phyloP scores from a whole-genome alignment of 768 basidiomycete species.

The Jaapia argillacea region DNA sequence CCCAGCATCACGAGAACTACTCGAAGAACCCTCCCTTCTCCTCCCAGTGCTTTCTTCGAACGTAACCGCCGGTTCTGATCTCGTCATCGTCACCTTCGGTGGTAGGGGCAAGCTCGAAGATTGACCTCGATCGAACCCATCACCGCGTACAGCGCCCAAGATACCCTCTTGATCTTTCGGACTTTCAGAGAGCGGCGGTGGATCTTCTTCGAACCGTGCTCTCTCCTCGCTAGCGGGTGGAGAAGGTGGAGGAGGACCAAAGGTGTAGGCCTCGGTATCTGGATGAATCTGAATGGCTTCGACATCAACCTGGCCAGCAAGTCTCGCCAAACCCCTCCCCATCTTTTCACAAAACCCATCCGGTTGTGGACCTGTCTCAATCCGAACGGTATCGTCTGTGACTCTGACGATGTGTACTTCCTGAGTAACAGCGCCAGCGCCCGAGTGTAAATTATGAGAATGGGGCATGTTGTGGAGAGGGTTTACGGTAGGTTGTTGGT shows the following conservation, averaged over 20 bases:
- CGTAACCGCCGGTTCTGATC: slow-evolving; percentile 16
- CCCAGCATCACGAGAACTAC: background rate
- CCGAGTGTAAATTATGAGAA: no score
- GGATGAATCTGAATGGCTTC: slow-evolving; percentile 6
- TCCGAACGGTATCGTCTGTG: slow-evolving; percentile 34
- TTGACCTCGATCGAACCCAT: background rate
- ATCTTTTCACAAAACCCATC: slow-evolving; percentile 25
- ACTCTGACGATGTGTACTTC: slow-evolving; percentile 48
- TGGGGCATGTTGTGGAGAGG: slow-evolving; percentile 22
- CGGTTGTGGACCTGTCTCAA: slow-evolving; percentile 27
- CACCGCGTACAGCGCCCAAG: background rate
- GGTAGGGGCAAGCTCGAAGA: slow-evolving; percentile 1
- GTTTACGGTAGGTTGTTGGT: no score
- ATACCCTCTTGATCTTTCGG: background rate
- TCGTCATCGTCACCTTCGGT: slow-evolving; percentile 9
- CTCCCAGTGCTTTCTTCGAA: slow-evolving; percentile 19
- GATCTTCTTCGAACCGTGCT: slow-evolving; percentile 13
- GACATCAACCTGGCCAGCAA: no score
- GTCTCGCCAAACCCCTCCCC: slow-evolving; percentile 22
- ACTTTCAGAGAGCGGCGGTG: slow-evolving; percentile 9
- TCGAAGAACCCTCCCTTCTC: background rate
- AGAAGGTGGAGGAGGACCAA: slow-evolving; percentile 52
- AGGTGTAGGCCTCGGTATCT: slow-evolving; percentile 13
- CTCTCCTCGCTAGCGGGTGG: slow-evolving; percentile 31
- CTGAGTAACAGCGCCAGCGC: slow-evolving; percentile 19